phyloP scores from a whole-genome alignment of 2,329 filamentous ascomycete genomes.

The Penicillium sp. region DNA sequence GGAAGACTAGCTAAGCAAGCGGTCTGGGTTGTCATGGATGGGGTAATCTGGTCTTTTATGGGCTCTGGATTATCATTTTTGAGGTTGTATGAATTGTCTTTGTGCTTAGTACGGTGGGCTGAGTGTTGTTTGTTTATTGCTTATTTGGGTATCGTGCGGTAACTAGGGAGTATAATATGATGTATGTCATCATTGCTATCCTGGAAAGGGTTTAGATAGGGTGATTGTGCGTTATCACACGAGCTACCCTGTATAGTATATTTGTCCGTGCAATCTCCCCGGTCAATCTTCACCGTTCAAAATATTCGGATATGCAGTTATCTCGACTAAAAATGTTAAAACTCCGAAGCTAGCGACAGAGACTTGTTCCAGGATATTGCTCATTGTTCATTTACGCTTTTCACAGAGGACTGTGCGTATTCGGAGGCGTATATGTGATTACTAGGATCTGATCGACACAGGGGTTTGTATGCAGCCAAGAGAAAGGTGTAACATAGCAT shows the following conservation, averaged over 20 bases:
- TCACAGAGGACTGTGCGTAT: neutral
- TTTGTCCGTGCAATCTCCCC: neutral
- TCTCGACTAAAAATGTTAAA: neutral
- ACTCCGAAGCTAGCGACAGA: neutral
- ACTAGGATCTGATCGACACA: slow-evolving; percentile 15
- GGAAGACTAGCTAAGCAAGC: slow-evolving; percentile 6
- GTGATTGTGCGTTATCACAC: neutral
- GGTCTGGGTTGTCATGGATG: neutral
- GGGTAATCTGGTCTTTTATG: neutral
- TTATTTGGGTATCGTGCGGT: neutral
- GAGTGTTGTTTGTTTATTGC: slow-evolving; percentile 2
- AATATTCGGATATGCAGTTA: neutral
- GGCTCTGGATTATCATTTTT: neutral
- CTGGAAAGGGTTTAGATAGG: neutral
- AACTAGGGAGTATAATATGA: neutral
- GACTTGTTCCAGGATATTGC: neutral
- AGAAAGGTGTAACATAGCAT: neutral
- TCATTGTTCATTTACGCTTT: neutral
- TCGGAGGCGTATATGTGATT: neutral
- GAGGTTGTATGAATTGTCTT: slow-evolving; percentile 1
- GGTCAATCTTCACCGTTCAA: neutral
- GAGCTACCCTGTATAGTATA: neutral
- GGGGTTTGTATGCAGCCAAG: slow-evolving; percentile 22
- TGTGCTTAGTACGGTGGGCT: neutral
- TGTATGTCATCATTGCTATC: neutral